Evolutionary conservation across 1,284 basidiomycete species (phyloP), one percentile per base, ranked within the genome.

Genomic region (Leccinum huronense): DNA sequence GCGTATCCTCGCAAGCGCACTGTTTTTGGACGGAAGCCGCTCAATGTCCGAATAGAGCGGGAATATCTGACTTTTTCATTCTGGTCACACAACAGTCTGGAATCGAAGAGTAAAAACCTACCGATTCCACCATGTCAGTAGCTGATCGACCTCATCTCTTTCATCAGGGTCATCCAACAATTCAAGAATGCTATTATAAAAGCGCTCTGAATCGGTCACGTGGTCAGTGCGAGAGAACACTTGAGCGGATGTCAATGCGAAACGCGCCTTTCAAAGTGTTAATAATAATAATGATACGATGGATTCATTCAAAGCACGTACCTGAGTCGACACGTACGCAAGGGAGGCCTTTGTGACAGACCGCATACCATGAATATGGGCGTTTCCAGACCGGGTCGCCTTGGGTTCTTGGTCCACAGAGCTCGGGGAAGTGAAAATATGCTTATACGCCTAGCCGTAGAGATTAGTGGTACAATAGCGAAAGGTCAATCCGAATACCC

Each of bases 351-450:
- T 53, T 14, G 51, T 27, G 51, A 53, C 51, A 30, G 27, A 53
- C 27, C 51, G 10, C 51, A 53, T 53, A 11, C 51, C 51, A 30
- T 53, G 51, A 53, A 53, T 53, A 14, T 27, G 27, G 11, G 51
- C 51, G 51, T 53, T 53, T 13, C 51, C 51, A 53, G 51, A 53
- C 51, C 27, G 10, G 51, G 51, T 53, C 27, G 51, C 51, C 1
- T 53, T 53, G 27, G 51, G 51, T 11, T 53, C 51, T 53, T 53
- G 51, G 51, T 53, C 51, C 27, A 53, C 51, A 53, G 51, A 53
- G 14, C 51, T 53, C 7, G 51, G 51, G 9, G 51, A 53, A 14
- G 51, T 53, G 7, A 53, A 53, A 14, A 53, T 30, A 30, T 53
- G 51, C 27, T 53, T 53, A 16, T 53, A 53, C 27, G 51, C 51